Conservation (phyloP, 768 basidiomycete genomes). For the Termitomyces sp. region DNA sequence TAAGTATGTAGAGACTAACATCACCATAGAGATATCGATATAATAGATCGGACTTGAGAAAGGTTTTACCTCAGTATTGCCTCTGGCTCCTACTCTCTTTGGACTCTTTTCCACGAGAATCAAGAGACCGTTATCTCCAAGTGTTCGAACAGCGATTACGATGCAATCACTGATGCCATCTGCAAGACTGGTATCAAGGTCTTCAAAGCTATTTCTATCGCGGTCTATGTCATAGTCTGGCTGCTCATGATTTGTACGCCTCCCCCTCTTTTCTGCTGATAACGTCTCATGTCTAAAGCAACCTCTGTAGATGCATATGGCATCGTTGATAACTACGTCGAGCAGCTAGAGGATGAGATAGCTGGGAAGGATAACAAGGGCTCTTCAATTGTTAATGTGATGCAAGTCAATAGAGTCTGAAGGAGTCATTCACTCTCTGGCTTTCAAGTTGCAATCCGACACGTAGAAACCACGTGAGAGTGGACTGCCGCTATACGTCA, state of each 20-base stretch:
- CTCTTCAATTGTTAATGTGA: too few relatives aligned
- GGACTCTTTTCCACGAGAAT: slow-evolving; percentile 43
- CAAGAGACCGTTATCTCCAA: slow-evolving; percentile 29
- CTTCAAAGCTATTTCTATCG: slow-evolving; percentile 40
- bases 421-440: too few relatives aligned
- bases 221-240: slow-evolving; percentile 48
- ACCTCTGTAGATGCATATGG: slow-evolving; percentile 44
- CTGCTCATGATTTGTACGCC: slow-evolving; percentile 52
- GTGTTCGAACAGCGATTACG: slow-evolving; percentile 32
- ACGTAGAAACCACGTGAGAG: too few relatives aligned
- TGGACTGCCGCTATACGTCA: too few relatives aligned
- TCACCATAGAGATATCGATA: too few relatives aligned
- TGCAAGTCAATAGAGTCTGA: too few relatives aligned
- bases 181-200: slow-evolving; percentile 41
- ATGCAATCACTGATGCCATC: slow-evolving; percentile 27
- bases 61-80: slow-evolving; percentile 42
- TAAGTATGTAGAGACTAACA: too few relatives aligned
- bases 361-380: slow-evolving; percentile 22
- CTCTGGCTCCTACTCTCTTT: slow-evolving; percentile 46
- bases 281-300: background rate
- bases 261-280: background rate
- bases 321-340: slow-evolving; percentile 48
- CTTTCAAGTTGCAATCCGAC: too few relatives aligned
- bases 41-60: too few relatives aligned
- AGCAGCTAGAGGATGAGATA: slow-evolving; percentile 51